These are phyloP conservation scores for Aspergillus steynii DNA, from an alignment of 495 filamentous ascomycete species.

Conservation along the genomic window DNA sequence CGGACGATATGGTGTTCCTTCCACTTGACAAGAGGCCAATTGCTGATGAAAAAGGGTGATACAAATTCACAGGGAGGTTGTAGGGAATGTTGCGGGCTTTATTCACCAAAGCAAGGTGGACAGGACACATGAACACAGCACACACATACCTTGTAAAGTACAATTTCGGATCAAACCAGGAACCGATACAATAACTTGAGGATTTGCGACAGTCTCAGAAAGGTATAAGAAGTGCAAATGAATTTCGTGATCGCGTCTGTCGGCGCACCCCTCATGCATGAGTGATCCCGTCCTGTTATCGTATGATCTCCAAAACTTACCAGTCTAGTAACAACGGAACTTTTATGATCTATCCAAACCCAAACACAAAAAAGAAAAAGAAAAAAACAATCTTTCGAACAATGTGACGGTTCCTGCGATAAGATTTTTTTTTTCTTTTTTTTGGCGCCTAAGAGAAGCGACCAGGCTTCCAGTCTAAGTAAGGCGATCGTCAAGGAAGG, in stretches of 20 bases:
- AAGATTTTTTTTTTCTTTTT: slow-evolving; percentile 8
- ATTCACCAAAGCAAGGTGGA: neutral
- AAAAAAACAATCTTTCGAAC: slow-evolving; percentile 23
- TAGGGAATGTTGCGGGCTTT: neutral
- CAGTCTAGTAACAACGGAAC: slow-evolving; percentile 29
- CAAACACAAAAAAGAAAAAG: slow-evolving; percentile 7
- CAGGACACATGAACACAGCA: neutral
- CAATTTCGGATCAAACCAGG: slow-evolving; percentile 16
- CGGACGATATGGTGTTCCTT: neutral
- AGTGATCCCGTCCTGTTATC: slow-evolving; percentile 7
- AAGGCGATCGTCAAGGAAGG: slow-evolving; percentile 12
- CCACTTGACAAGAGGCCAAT: neutral
- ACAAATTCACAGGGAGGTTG: neutral
- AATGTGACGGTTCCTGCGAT: slow-evolving; percentile 17
- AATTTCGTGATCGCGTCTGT: slow-evolving; percentile 32
- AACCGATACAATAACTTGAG: slow-evolving; percentile 14
- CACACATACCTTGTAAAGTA: slow-evolving; percentile 21
- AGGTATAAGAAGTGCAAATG: slow-evolving; percentile 18
- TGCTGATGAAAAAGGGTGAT: neutral
- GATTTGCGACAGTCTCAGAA: slow-evolving; percentile 18
- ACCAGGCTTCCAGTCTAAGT: slow-evolving; percentile 35
- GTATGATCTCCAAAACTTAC: slow-evolving; percentile 19
- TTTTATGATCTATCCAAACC: slow-evolving; percentile 23
- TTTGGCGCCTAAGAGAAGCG: slow-evolving; percentile 28
- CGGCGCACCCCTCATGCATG: slow-evolving; percentile 6